A percentile compares a stretch with the other conserved stretches of the same genome.
phyloP scores from a whole-genome alignment of 2,329 filamentous ascomycete species.

The Aureobasidium sp. region DNA sequence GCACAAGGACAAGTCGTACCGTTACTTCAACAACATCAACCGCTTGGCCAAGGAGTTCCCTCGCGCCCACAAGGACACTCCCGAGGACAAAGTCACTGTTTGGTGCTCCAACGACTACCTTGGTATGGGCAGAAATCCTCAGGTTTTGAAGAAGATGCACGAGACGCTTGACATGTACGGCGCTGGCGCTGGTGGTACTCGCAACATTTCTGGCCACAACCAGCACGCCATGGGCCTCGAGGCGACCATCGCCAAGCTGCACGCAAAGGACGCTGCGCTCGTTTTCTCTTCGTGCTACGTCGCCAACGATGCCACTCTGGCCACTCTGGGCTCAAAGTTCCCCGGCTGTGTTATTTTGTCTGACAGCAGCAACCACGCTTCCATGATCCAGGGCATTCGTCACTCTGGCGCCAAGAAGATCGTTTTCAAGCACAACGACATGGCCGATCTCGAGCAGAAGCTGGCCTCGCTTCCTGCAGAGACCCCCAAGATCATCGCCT shows the following conservation, averaged over 20 bases:
- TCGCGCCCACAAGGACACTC: conserved; percentile 77
- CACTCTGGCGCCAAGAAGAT: conserved; percentile 94
- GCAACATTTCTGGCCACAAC: conserved; percentile 98
- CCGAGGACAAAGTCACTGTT: conserved; percentile 82
- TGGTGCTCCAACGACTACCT: conserved; percentile 99
- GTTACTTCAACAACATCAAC: conserved; percentile 99
- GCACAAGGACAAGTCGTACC: conserved; percentile 98
- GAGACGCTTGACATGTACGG: conserved; percentile 90
- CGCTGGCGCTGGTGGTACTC: conserved; percentile 86
- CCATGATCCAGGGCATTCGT: conserved; percentile 98
- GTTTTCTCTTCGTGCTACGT: conserved; percentile 98
- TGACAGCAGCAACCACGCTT: conserved; percentile 94
- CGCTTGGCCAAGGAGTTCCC: conserved; percentile 94
- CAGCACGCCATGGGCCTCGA: conserved; percentile 84
- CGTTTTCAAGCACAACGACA: conserved; percentile 97
- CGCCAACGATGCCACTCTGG: conserved; percentile 92
- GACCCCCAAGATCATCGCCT: conserved; percentile 94
- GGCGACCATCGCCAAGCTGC: conserved; percentile 71
- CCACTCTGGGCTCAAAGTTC: conserved; percentile 92
- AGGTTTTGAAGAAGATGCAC: conserved; percentile 87
- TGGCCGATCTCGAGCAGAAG: conserved; percentile 88
- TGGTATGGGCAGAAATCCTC: conserved; percentile 87
- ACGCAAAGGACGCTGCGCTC: conserved; percentile 83
- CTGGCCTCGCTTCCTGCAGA: conserved; percentile 77
- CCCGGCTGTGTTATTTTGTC: conserved; percentile 97